Evolutionary conservation across 78 protist species (phyloP).

Genomic region (Protostelium mycophagum): DNA sequence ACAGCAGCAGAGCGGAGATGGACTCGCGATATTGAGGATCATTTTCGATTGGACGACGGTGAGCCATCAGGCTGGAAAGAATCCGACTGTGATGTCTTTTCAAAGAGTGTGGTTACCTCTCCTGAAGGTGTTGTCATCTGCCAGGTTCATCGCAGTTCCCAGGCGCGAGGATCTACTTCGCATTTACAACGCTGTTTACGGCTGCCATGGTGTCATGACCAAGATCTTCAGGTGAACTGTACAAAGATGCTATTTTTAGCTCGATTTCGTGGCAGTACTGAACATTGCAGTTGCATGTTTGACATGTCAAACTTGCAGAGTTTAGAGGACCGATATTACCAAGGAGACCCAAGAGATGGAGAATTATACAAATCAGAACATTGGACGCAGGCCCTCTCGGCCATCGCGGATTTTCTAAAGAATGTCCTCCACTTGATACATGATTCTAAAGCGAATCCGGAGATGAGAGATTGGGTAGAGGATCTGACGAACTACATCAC

Average conservation of each 20-base stretch:
- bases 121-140: background rate
- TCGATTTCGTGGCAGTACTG: too few relatives aligned
- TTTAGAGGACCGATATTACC: background rate
- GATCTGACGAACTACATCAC: too few relatives aligned
- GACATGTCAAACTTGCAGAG: background rate
- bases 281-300: background rate
- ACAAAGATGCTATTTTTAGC: background rate
- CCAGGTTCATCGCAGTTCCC: background rate
- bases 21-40: background rate
- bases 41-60: background rate
- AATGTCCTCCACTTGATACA: background rate
- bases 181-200: background rate
- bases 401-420: background rate
- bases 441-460: background rate
- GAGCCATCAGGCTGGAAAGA: background rate
- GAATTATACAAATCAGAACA: background rate
- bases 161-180: background rate
- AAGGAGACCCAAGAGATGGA: constrained; percentile 1
- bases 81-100: background rate
- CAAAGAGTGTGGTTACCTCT: background rate
- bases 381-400: background rate
- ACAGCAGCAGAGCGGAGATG: background rate
- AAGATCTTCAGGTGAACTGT: background rate
- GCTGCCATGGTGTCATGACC: background rate
- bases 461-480: background rate